A percentile compares a stretch with the other conserved stretches of the same genome.
phyloP scores from a whole-genome alignment of 306 rosid genomes.

The Aeschynomene evenia region DNA sequence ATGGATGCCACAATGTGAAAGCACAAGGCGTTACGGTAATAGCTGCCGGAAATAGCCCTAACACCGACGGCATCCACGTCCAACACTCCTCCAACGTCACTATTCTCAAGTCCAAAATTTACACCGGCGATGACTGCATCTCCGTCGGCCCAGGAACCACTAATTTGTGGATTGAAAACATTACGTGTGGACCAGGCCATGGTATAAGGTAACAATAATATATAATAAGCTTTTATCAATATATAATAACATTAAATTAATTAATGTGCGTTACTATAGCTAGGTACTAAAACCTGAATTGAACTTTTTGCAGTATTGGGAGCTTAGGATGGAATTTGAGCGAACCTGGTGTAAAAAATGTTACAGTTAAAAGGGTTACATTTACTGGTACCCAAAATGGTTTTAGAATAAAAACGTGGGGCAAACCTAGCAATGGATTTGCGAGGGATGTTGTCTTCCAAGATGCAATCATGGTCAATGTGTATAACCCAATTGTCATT shows the following conservation, averaged over 20 bases:
- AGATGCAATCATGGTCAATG: conserved; percentile 39
- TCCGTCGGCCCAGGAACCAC: conserved; percentile 57
- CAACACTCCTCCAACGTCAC: conserved; percentile 36
- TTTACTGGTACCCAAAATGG: conserved; percentile 43
- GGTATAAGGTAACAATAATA: conserved; percentile 67
- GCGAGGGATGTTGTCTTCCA: conserved; percentile 33
- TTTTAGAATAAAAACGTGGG: conserved; percentile 52
- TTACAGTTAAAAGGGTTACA: conserved; percentile 40
- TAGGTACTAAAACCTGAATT: background rate
- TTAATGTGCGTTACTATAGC: background rate
- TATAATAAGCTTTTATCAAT: too few species aligned
- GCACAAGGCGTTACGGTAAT: conserved; percentile 29
- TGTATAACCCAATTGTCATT: conserved; percentile 43
- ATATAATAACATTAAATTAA: too few species aligned
- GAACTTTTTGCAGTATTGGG: conserved; percentile 48
- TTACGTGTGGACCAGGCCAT: conserved; percentile 57
- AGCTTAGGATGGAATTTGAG: conserved; percentile 35
- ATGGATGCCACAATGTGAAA: conserved; percentile 40
- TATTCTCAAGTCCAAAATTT: conserved; percentile 37
- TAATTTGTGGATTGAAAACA: conserved; percentile 49
- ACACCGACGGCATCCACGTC: conserved; percentile 63
- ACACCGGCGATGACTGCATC: conserved; percentile 51
- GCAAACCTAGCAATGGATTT: conserved; percentile 40
- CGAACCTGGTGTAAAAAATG: conserved; percentile 50
- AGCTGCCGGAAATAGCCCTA: conserved; percentile 46